Evolutionary conservation across 2,329 filamentous ascomycete species (phyloP), one percentile per base, ranked within the genome.

Genomic region (Trichoderma sp.): DNA sequence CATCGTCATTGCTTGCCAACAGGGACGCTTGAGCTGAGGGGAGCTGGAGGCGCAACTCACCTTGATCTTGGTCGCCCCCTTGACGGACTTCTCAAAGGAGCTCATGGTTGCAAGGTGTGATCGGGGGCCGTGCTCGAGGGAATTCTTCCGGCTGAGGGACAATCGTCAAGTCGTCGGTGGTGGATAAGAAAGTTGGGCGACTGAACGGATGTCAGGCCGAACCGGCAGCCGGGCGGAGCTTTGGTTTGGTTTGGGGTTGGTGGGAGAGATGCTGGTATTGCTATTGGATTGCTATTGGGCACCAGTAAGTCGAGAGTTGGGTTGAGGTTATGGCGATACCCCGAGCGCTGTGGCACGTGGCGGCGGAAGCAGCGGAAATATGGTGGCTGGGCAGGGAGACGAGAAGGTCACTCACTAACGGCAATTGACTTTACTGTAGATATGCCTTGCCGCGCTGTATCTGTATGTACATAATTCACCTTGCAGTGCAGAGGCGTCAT

Each of bases 51-150:
- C 32, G 55, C 28, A 71, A 71, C 70, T 73, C 74, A 95, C 94
- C 90, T 98, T 98, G 81, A 97, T 93, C 87, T 98, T 98, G 78
- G 95, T 98, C 78, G 93, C 95, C 84, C 95, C 96, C 87, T 98
- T 98, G 80, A 99, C 96, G 77, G 95, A 97, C 88, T 98, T 99
- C 87, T 99, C 96, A 81, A 98, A 98, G 72, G 93, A 95, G 85
- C 91, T 93, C 76, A 92, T 90, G 93, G 95, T 65, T 79, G 73
- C 72, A 64, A 72, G 73, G 72, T 77, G 70, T n/a, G n/a, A 36
- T 64, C 72, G 69, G 53, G 59, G 50, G 63, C 63, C 50, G 62
- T 67, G 30, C 50, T 67, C 67, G 30, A 69, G 62, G 66, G 28
- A 30, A 43, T 39, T 50, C 23, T 39, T 71, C 57, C 36, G 69